Evolutionary conservation across 768 basidiomycete genomes (phyloP), one percentile per base, ranked within the genome.

Genomic region (Suillus americanus): DNA sequence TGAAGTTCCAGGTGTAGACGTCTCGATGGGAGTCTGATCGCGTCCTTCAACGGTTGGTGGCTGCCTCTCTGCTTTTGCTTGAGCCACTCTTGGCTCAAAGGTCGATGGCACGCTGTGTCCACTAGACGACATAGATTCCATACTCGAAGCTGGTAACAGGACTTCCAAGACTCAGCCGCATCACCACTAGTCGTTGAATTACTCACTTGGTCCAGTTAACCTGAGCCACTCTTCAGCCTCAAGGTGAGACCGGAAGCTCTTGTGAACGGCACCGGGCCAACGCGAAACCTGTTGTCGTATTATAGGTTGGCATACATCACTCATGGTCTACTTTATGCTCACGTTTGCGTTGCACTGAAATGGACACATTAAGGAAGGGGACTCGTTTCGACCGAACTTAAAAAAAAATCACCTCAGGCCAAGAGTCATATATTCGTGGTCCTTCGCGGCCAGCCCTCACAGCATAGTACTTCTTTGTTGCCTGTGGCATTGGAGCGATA

Each of bases 391-490:
- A n/a, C 35, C 7, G 50, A 20, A 33, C 51, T 46, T 25, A 20
- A 61, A 9, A 28, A 43, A 40, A 23, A 16, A 20, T 64, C 67
- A 86, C 89, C 77, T 89, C 84, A 30, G 83, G 80, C 89, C 89
- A 90, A 16, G 78, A 80, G 1, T 73, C 69, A 57, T 87, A 90
- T 18, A 91, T 82, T 43, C 77, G 81, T 0, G 85, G 83, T 2
- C 87, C 89, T 64, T 83, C 77, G 33, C 86, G 77, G 2, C 89
- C 89, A 45, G 80, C 74, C 43, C 79, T 75, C 1, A 90, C 88
- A 3, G 89, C 89, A 62, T 89, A 90, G 66, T 76, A 88, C 66
- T 87, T 89, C 20, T 72, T 76, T 12, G 64, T 3, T 45, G 69
- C 66, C 57, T 76, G 79, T 28, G 73, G 69, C 74, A 80, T 79